A percentile compares a stretch with the other conserved stretches of the same genome.
Conservation (phyloP, 306 rosid genomes). For the Citrullus colocynthis region DNA sequence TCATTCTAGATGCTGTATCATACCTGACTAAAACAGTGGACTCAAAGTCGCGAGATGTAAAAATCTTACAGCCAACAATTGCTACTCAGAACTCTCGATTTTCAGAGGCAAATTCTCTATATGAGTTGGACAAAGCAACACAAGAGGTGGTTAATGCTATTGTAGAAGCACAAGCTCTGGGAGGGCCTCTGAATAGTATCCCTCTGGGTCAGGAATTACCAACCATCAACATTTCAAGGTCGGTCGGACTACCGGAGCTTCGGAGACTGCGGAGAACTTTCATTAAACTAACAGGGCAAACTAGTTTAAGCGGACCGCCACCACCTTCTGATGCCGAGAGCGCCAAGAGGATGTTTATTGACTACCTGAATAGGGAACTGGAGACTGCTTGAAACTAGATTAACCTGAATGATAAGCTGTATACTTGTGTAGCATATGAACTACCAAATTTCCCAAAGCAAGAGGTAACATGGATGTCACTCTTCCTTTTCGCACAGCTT, state of each 20-base stretch:
- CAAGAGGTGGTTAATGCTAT: conserved; percentile 67
- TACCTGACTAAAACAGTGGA: conserved; percentile 63
- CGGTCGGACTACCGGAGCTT: conserved; percentile 81
- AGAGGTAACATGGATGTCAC: not conserved
- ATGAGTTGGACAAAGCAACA: conserved; percentile 78
- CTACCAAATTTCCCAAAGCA: not conserved
- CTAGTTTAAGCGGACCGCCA: conserved; percentile 79
- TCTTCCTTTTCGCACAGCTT: not conserved
- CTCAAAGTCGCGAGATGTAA: conserved; percentile 70
- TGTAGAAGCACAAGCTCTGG: conserved; percentile 80
- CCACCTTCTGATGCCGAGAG: conserved; percentile 81
- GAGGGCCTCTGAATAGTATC: conserved; percentile 67
- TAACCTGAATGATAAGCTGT: not conserved
- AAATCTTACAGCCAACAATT: conserved; percentile 77
- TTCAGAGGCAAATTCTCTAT: conserved; percentile 74
- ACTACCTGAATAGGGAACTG: conserved; percentile 88
- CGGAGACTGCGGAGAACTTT: conserved; percentile 71
- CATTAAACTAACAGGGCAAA: conserved; percentile 80
- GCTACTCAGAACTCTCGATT: conserved; percentile 63
- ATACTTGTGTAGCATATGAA: not conserved
- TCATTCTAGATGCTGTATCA: conserved; percentile 43
- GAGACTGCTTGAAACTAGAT: conserved; percentile 36
- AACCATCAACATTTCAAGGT: conserved; percentile 35
- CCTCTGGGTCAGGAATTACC: conserved; percentile 63
- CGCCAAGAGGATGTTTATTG: conserved; percentile 93